These are phyloP conservation scores for Russula abietina DNA, from an alignment of 768 basidiomycete genomes.

Conservation along the genomic window DNA sequence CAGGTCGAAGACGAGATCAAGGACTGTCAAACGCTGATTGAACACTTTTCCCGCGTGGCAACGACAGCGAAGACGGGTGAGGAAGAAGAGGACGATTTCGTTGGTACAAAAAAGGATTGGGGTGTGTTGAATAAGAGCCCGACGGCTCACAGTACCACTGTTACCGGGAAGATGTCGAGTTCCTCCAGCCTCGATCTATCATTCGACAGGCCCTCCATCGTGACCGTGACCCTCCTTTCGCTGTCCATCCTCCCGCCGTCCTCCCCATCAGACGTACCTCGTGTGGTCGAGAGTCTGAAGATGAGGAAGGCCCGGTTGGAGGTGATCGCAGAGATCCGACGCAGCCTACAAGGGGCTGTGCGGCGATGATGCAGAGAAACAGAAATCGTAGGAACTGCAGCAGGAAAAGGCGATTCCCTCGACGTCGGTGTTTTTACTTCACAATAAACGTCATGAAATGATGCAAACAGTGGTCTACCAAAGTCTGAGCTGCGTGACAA, in stretches of 20 bases:
- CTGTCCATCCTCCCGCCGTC: slow-evolving; percentile 89
- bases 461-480: too few species aligned
- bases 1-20: slow-evolving; percentile 72
- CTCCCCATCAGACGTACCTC: slow-evolving; percentile 68
- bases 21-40: slow-evolving; percentile 91
- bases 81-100: slow-evolving; percentile 76
- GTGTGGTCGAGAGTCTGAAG: slow-evolving; percentile 83
- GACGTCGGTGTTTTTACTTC: slow-evolving; percentile 3
- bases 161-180: slow-evolving; percentile 37
- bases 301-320: slow-evolving; percentile 93
- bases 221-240: slow-evolving; percentile 72
- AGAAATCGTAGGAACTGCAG: too few species aligned
- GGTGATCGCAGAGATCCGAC: slow-evolving; percentile 29
- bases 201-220: slow-evolving; percentile 73
- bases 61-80: slow-evolving; percentile 69
- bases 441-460: too few species aligned
- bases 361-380: too few species aligned
- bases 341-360: too few species aligned
- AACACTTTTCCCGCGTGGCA: slow-evolving; percentile 68
- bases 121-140: slow-evolving; percentile 24
- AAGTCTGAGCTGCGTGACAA: too few species aligned
- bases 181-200: slow-evolving; percentile 63
- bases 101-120: slow-evolving; percentile 54
- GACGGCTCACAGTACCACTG: slow-evolving; percentile 30
- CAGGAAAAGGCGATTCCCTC: too few species aligned